phyloP scores from a whole-genome alignment of 164 flowering plant genomes.

The Annona cherimola region DNA sequence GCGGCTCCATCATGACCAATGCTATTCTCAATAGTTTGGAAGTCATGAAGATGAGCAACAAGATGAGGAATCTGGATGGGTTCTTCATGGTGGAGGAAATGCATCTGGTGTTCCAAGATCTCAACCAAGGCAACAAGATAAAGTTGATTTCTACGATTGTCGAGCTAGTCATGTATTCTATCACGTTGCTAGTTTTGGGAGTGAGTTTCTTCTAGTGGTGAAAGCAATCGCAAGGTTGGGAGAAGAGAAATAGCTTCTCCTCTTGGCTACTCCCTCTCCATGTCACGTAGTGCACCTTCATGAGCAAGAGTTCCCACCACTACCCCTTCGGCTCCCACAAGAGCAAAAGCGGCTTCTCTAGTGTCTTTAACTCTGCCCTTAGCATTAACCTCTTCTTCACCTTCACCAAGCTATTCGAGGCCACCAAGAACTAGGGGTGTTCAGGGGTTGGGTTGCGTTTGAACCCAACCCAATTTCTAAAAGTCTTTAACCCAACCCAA shows the following conservation, averaged over 20 bases:
- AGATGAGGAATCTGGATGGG: constrained; percentile 63
- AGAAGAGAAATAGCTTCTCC: constrained; percentile 29
- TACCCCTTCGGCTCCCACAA: constrained; percentile 60
- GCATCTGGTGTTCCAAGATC: constrained; percentile 26
- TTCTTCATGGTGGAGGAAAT: constrained; percentile 29
- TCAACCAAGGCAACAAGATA: constrained; percentile 25
- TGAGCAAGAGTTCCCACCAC: constrained; percentile 61
- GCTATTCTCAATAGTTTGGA: constrained; percentile 85
- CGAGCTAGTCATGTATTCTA: constrained; percentile 35
- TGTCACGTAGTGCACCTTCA: constrained; percentile 66
- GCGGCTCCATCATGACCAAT: constrained; percentile 29
- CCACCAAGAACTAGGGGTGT: constrained; percentile 65
- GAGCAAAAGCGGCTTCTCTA: constrained; percentile 2
- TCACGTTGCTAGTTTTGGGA: constrained; percentile 34
- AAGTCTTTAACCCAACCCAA: too few relatives aligned
- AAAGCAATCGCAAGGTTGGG: constrained; percentile 31
- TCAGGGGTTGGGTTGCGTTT: too few relatives aligned
- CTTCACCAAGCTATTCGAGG: constrained; percentile 74
- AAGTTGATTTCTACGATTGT: constrained; percentile 38
- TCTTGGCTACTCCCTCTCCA: constrained; percentile 67
- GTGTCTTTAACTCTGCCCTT: neutral
- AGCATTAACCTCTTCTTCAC: constrained; percentile 56
- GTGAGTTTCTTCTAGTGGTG: constrained; percentile 14
- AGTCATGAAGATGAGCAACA: constrained; percentile 80
- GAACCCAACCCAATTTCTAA: too few relatives aligned